These are phyloP conservation scores for Neocatenulostroma microsporum DNA, from an alignment of 2,329 filamentous ascomycete species.

Conservation along the genomic window DNA sequence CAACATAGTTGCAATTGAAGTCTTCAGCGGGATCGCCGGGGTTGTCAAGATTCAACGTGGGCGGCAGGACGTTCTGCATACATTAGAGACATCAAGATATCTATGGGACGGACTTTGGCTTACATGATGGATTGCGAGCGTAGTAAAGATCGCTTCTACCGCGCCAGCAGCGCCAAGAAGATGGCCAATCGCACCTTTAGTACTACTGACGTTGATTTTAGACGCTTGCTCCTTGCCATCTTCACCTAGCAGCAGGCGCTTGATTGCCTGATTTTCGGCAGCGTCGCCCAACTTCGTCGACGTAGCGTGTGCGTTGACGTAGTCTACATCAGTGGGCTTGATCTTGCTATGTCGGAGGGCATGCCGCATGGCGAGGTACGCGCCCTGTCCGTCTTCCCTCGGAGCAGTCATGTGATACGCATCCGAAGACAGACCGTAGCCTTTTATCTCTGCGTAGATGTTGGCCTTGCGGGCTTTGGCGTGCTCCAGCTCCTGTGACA, in stretches of 20 bases:
- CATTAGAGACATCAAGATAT: not conserved
- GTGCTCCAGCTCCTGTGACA: conserved; percentile 74
- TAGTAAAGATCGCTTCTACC: conserved; percentile 77
- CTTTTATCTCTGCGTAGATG: conserved; percentile 82
- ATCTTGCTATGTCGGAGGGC: conserved; percentile 67
- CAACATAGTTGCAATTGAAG: conserved; percentile 79
- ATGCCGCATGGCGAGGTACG: conserved; percentile 74
- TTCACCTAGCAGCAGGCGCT: conserved; percentile 64
- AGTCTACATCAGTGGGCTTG: conserved; percentile 65
- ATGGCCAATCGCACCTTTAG: conserved; percentile 89
- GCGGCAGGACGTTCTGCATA: conserved; percentile 65
- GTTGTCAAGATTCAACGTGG: conserved; percentile 72
- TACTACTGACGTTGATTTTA: conserved; percentile 78
- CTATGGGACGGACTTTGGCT: conserved; percentile 27
- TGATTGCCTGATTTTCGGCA: conserved; percentile 80
- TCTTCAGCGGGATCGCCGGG: conserved; percentile 52
- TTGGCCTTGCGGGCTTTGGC: conserved; percentile 67
- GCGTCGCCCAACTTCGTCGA: conserved; percentile 77
- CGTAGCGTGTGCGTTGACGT: conserved; percentile 94
- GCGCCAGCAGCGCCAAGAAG: conserved; percentile 85
- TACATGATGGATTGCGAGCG: conserved; percentile 72
- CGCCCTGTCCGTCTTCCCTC: conserved; percentile 70
- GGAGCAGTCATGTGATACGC: conserved; percentile 92
- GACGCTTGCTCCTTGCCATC: conserved; percentile 55
- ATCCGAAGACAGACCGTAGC: conserved; percentile 86